A percentile compares a stretch with the other conserved stretches of the same genome.
Conservation (phyloP, 208 protist species). For the Polymyxa betae region DNA sequence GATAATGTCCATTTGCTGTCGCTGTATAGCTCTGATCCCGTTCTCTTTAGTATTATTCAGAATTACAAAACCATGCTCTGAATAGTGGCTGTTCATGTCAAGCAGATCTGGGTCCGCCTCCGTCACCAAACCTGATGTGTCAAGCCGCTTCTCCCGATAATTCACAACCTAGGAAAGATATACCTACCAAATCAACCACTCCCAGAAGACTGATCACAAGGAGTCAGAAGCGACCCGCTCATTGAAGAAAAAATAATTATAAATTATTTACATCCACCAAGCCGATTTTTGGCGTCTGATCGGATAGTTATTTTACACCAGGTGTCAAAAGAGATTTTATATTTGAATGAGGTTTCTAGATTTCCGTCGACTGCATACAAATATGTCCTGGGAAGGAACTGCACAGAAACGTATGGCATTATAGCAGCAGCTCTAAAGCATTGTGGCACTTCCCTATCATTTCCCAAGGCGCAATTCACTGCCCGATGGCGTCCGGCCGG, state of each 20-base stretch:
- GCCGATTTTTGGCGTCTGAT: no score
- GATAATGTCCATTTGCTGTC: not conserved
- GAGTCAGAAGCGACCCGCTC: not conserved
- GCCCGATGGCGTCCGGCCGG: no score
- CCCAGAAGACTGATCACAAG: not conserved
- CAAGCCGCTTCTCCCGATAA: not conserved
- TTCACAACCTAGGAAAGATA: not conserved
- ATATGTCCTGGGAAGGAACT: no score
- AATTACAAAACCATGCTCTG: constrained; percentile 56
- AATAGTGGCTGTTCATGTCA: constrained; percentile 49
- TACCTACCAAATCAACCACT: not conserved
- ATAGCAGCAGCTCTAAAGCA: no score
- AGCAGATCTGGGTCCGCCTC: not conserved
- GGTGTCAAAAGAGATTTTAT: no score
- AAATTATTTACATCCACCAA: no score
- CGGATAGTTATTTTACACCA: no score
- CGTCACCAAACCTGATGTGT: not conserved
- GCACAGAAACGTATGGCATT: no score
- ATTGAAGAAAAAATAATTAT: not conserved
- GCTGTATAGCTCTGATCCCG: not conserved
- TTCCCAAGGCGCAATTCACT: no score
- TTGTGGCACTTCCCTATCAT: no score
- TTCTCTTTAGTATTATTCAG: constrained; percentile 51
- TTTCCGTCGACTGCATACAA: no score
- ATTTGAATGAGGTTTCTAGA: no score